phyloP scores from a whole-genome alignment of 2,329 filamentous ascomycete species.

The Xylariaceae sp. region DNA sequence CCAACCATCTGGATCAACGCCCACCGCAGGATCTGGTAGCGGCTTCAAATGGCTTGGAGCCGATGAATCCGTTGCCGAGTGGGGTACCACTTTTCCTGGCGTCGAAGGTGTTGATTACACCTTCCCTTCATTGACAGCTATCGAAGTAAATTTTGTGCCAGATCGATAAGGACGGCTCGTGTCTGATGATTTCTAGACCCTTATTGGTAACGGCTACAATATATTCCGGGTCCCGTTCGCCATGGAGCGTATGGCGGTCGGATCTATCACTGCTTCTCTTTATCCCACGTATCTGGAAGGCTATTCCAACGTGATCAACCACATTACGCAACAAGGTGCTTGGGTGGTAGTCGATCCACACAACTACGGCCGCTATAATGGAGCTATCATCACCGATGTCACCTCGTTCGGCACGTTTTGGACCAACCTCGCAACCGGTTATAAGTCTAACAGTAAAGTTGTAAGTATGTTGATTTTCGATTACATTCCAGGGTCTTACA shows the following conservation, averaged over 20 bases:
- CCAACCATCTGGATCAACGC: not conserved
- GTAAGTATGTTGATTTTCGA: not conserved
- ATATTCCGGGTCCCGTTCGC: not conserved
- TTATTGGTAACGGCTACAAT: not conserved
- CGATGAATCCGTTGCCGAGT: not conserved
- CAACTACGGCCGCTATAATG: not conserved
- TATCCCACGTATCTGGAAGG: not conserved
- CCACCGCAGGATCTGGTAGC: not conserved
- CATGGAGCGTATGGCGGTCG: not conserved
- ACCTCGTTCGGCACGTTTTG: not conserved
- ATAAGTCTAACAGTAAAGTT: not conserved
- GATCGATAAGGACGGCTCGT: not conserved
- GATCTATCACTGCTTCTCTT: not conserved
- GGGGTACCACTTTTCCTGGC: not conserved
- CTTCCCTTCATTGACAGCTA: not conserved
- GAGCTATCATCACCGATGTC: not conserved
- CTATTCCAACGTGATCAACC: not conserved
- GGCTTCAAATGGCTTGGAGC: not conserved
- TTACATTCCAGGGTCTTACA: not conserved
- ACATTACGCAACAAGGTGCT: not conserved
- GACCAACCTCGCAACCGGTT: not conserved
- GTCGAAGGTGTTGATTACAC: not conserved
- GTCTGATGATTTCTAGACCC: not conserved
- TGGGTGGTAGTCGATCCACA: not conserved
- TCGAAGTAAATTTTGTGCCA: not conserved